phyloP scores from a whole-genome alignment of 305 asterid genomes.

The Fraxinus greggii region DNA sequence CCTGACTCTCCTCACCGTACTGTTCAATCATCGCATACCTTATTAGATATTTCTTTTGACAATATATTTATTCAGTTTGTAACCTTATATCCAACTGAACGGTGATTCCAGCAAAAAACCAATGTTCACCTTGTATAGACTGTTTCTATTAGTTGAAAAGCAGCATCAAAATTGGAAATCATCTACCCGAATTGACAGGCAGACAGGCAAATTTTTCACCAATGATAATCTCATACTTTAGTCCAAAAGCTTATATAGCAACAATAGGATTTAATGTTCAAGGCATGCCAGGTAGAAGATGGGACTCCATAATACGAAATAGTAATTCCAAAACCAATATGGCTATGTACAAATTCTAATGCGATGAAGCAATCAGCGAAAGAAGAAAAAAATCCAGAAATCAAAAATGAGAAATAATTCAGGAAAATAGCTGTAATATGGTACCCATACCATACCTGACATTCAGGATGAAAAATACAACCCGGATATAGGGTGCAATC shows the following conservation, averaged over 20 bases:
- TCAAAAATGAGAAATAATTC: background rate
- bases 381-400: slow-evolving; percentile 16
- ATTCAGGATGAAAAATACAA: slow-evolving; percentile 63
- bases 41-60: slow-evolving; percentile 3
- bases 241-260: slow-evolving; percentile 3
- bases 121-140: slow-evolving; percentile 1
- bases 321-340: background rate
- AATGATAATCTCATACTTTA: background rate
- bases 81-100: background rate
- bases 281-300: slow-evolving; percentile 16
- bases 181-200: background rate
- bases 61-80: background rate
- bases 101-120: slow-evolving; percentile 1
- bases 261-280: background rate
- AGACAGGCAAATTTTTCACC: slow-evolving; percentile 7
- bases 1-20: background rate
- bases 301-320: background rate
- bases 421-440: slow-evolving; percentile 8
- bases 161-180: background rate
- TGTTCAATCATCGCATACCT: background rate
- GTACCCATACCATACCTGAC: slow-evolving; percentile 51
- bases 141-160: background rate
- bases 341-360: background rate
- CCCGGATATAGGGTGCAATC: slow-evolving; percentile 84
- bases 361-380: background rate